Percentiles rank a stretch among this genome's conserved stretches.
These are phyloP conservation scores for Sporormia fimetaria DNA, from an alignment of 495 filamentous ascomycete genomes.

Conservation along the genomic window DNA sequence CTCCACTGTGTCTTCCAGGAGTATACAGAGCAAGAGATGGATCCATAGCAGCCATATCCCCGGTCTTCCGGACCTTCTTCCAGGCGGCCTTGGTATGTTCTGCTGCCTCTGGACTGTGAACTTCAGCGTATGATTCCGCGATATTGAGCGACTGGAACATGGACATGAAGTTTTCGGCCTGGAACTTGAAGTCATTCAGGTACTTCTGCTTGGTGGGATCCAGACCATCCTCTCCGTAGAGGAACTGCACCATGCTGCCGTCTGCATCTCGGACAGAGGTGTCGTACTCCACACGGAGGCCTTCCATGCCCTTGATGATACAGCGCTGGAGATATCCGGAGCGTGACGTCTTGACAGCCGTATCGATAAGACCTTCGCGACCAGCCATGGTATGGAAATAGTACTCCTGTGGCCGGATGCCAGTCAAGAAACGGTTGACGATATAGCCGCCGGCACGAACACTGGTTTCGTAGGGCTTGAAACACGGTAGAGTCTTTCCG, in stretches of 20 bases:
- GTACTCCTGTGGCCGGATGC: conserved; percentile 93
- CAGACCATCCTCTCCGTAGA: conserved; percentile 93
- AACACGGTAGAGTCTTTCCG: conserved; percentile 92
- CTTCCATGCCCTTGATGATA: conserved; percentile 98
- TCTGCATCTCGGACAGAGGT: conserved; percentile 87
- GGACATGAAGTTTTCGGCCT: conserved; percentile 62
- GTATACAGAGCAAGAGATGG: conserved; percentile 63
- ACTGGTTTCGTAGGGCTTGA: conserved; percentile 79
- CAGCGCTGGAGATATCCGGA: conserved; percentile 97
- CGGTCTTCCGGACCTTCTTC: conserved; percentile 65
- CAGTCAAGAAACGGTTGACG: conserved; percentile 92
- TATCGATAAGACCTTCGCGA: conserved; percentile 97
- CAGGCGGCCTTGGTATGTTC: conserved; percentile 63
- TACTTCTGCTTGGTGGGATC: conserved; percentile 92
- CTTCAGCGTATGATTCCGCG: conserved; percentile 37
- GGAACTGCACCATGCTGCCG: conserved; percentile 84
- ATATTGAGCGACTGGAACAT: conserved; percentile 45
- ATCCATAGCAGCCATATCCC: conserved; percentile 55
- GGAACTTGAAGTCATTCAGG: conserved; percentile 79
- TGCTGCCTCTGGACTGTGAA: conserved; percentile 40
- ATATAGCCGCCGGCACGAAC: conserved; percentile 91
- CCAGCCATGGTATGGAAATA: conserved; percentile 99
- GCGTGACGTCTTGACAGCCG: conserved; percentile 93
- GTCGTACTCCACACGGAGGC: conserved; percentile 82
- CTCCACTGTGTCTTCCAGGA: conserved; percentile 65